phyloP scores from a whole-genome alignment of 805 yeast genomes.

The Barnettozyma populi region DNA sequence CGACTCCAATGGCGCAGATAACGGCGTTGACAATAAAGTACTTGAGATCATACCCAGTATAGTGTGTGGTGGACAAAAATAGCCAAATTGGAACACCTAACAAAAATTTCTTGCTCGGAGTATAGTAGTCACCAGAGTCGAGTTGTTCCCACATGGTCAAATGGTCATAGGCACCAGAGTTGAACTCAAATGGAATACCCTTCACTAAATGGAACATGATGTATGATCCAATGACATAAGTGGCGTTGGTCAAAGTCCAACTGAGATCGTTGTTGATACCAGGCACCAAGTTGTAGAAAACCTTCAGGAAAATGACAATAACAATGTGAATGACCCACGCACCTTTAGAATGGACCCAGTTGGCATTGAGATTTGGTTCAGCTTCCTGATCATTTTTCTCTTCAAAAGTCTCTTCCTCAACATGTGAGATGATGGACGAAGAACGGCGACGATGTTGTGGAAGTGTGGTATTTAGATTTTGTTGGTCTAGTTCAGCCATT shows the following conservation, averaged over 20 bases:
- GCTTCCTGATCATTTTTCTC: constrained; percentile 88
- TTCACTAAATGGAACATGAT: constrained; percentile 95
- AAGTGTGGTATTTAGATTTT: background rate
- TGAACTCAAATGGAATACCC: constrained; percentile 96
- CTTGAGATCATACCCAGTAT: constrained; percentile 75
- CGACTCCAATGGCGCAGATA: constrained; percentile 79
- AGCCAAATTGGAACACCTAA: constrained; percentile 89
- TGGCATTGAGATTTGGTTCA: constrained; percentile 86
- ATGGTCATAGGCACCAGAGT: constrained; percentile 92
- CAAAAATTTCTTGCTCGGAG: constrained; percentile 91
- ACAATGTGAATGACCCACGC: constrained; percentile 95
- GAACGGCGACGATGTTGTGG: constrained; percentile 58
- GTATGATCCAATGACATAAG: constrained; percentile 87
- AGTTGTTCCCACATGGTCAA: constrained; percentile 98
- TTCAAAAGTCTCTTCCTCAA: constrained; percentile 88
- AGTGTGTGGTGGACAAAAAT: constrained; percentile 84
- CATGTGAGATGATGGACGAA: constrained; percentile 84
- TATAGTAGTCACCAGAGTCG: constrained; percentile 92
- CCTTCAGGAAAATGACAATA: constrained; percentile 65
- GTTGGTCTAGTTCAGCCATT: constrained; percentile 10
- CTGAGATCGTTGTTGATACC: constrained; percentile 77
- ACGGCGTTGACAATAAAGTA: constrained; percentile 68
- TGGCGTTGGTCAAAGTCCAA: constrained; percentile 90
- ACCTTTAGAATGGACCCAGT: constrained; percentile 94
- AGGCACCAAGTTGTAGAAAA: constrained; percentile 75